Percentiles rank a stretch among this genome's conserved stretches.
phyloP scores from a whole-genome alignment of 106 monocot genomes.

The Apostasia ramifera region DNA sequence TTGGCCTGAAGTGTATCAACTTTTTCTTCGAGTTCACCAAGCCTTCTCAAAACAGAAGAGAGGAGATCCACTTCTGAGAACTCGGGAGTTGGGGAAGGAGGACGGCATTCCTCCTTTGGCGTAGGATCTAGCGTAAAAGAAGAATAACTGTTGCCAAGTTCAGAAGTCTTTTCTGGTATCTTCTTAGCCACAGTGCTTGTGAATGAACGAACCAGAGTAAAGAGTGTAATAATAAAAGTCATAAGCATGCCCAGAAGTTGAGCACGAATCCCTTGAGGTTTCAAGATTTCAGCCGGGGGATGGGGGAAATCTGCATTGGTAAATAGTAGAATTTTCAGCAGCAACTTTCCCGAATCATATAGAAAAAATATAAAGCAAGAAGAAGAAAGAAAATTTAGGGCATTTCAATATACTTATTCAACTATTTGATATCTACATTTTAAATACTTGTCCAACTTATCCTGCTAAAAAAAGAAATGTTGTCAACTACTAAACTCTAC shows the following conservation, averaged over 20 bases:
- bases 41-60: slow-evolving; percentile 45
- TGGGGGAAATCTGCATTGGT: background rate
- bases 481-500: too few relatives aligned
- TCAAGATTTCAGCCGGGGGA: background rate
- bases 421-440: too few relatives aligned
- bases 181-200: background rate
- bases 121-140: slow-evolving; percentile 2
- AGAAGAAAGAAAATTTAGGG: too few relatives aligned
- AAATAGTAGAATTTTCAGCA: background rate
- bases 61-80: slow-evolving; percentile 27
- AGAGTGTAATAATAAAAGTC: background rate
- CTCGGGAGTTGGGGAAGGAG: slow-evolving; percentile 28
- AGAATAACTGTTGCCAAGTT: background rate
- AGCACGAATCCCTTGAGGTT: background rate
- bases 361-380: too few relatives aligned
- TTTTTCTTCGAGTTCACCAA: slow-evolving; percentile 73
- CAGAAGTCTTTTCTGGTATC: background rate
- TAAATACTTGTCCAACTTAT: too few relatives aligned
- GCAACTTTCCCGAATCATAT: too few relatives aligned
- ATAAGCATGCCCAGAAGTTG: background rate
- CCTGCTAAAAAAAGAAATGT: too few relatives aligned
- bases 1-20: slow-evolving; percentile 49
- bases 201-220: background rate
- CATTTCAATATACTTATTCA: too few relatives aligned
- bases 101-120: slow-evolving; percentile 36